These are phyloP conservation scores for Sclerotinia spermophila DNA, from an alignment of 2,329 filamentous ascomycete species.

Conservation along the genomic window DNA sequence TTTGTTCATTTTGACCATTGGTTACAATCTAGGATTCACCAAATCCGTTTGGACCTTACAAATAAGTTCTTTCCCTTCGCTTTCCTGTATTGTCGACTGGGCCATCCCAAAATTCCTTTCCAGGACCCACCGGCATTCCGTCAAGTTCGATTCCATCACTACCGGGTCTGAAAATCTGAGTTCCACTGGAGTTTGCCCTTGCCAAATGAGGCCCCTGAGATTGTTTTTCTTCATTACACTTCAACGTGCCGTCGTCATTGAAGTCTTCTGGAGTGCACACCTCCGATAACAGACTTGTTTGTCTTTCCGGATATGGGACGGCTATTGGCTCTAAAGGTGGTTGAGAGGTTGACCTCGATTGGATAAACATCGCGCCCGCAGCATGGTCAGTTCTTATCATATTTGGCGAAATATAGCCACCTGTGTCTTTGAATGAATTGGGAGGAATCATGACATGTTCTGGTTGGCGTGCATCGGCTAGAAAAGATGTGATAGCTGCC, in stretches of 20 bases:
- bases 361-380: conserved; percentile 13
- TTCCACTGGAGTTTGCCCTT: conserved; percentile 33
- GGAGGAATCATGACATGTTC: conserved; percentile 23
- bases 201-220: conserved; percentile 18
- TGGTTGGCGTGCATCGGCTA: neutral
- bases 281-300: conserved; percentile 17
- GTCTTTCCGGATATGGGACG: neutral
- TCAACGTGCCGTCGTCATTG: conserved; percentile 1
- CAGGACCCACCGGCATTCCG: conserved; percentile 32
- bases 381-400: conserved; percentile 4
- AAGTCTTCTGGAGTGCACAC: conserved; percentile 14
- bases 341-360: conserved; percentile 7
- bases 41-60: conserved; percentile 22
- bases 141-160: conserved; percentile 34
- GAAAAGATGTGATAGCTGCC: neutral
- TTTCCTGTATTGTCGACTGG: conserved; percentile 19
- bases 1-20: neutral
- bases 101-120: conserved; percentile 26
- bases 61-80: conserved; percentile 31
- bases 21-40: neutral
- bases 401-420: conserved; percentile 14
- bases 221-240: neutral
- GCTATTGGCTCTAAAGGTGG: neutral
- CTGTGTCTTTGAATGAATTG: neutral
- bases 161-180: conserved; percentile 32